Evolutionary conservation across 2,329 filamentous ascomycete genomes (phyloP), one percentile per base, ranked within the genome.

Genomic region (Fusarium penzigii): DNA sequence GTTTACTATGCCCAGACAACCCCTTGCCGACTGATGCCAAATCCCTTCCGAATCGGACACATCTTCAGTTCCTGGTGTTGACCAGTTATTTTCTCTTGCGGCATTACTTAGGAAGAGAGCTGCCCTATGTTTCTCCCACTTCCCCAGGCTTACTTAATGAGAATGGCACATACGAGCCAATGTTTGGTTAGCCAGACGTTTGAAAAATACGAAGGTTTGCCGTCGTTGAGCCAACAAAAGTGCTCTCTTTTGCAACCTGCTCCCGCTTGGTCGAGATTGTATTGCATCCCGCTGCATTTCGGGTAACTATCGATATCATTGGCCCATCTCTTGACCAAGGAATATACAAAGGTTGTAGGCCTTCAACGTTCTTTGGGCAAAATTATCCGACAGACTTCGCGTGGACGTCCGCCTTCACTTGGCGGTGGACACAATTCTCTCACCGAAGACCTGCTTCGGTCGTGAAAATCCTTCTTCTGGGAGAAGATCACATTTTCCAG

Each of bases 251-350:
- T 50, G 39, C 20, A 57, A 48, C 52, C 48, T 44, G 53, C 48
- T 48, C 56, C 52, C 46, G 48, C 46, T 58, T 57, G 47, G 42
- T 36, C 42, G 44, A 51, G 49, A 58, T 50, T 41, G 48, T 55
- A 51, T 46, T 51, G 44, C 57, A 52, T 52, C 63, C 56, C 59
- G 14, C 52, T 53, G 52, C 57, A 51, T 56, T 65, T 66, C 68
- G 68, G 64, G 64, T 68, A 67, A 25, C 56, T 61, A 42, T 42
- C 43, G 13, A 50, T 63, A 54, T 59, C 49, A 69, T 69, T 69
- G 67, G 67, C 51, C 53, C 53, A 32, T 52, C 43, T 38, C 43
- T 46, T 53, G 53, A 47, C 51, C 57, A 55, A 55, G 56, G 54
- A 60, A 57, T 57, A 49, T 57, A 42, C 51, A 56, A 46, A 58